phyloP scores from a whole-genome alignment of 2,329 filamentous ascomycete species.

The Clonostachys byssicola region DNA sequence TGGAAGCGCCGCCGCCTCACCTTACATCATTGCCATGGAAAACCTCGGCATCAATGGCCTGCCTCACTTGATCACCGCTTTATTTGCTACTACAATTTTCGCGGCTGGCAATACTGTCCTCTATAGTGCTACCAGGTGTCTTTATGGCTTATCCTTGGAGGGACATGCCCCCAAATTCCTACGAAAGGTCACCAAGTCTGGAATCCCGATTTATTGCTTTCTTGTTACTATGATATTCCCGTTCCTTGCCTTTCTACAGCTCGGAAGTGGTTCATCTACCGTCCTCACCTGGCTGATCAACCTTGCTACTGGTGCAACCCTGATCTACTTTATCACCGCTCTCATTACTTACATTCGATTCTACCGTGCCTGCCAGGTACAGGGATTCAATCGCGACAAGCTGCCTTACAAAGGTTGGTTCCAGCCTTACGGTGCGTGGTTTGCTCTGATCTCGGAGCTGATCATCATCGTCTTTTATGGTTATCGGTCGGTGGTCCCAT shows the following conservation, averaged over 20 bases:
- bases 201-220: constrained; percentile 60
- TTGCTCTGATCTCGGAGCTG: constrained; percentile 35
- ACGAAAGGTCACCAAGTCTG: constrained; percentile 51
- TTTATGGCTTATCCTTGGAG: constrained; percentile 61
- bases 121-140: constrained; percentile 65
- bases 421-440: constrained; percentile 55
- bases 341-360: constrained; percentile 61
- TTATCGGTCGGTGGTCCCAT: constrained; percentile 44
- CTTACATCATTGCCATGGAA: constrained; percentile 52
- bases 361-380: constrained; percentile 50
- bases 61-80: constrained; percentile 69
- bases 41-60: constrained; percentile 48
- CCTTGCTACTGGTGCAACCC: constrained; percentile 63
- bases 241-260: constrained; percentile 63
- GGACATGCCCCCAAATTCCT: constrained; percentile 59
- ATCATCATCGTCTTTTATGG: constrained; percentile 47
- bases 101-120: constrained; percentile 76
- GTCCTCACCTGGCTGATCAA: constrained; percentile 74
- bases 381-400: constrained; percentile 49
- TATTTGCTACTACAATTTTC: constrained; percentile 73
- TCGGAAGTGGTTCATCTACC: constrained; percentile 49
- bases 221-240: constrained; percentile 47
- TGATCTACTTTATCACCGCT: constrained; percentile 68
- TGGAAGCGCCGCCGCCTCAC: constrained; percentile 44
- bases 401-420: constrained; percentile 58